Percentiles rank a stretch among this genome's conserved stretches.
Evolutionary conservation across 2,329 filamentous ascomycete species (phyloP).

Genomic region (Apiospora rasikravindrae): DNA sequence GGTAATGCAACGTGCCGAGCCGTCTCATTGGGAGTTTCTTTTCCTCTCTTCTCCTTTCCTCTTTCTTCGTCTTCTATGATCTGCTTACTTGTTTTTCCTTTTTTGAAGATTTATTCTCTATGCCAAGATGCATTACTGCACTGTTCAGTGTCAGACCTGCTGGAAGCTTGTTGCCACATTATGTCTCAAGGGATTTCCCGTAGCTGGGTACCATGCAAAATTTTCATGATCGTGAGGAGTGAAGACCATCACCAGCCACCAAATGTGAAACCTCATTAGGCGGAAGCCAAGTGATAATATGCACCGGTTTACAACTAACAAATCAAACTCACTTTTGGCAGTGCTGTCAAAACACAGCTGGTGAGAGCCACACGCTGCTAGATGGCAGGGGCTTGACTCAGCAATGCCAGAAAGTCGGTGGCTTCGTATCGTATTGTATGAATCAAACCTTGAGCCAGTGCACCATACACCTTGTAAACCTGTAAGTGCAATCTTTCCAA

Average conservation of each 20-base stretch:
- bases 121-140: background rate
- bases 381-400: background rate
- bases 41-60: background rate
- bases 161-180: slow-evolving; percentile 4
- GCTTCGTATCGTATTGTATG: background rate
- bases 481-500: background rate
- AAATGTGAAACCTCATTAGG: no score
- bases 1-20: slow-evolving; percentile 14
- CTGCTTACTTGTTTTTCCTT: background rate
- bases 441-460: background rate
- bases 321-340: background rate
- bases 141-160: background rate
- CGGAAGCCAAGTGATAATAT: background rate
- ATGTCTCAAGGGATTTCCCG: background rate
- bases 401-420: background rate
- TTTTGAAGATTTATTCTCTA: background rate
- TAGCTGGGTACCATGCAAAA: background rate
- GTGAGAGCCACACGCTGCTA: background rate
- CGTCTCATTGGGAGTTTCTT: background rate
- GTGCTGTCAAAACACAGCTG: background rate
- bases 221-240: background rate
- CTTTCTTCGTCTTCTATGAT: background rate
- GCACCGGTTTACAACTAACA: background rate
- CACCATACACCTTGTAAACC: background rate
- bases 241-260: background rate